These are phyloP conservation scores for Neurospora sp. DNA, from an alignment of 495 filamentous ascomycete species.

Conservation along the genomic window DNA sequence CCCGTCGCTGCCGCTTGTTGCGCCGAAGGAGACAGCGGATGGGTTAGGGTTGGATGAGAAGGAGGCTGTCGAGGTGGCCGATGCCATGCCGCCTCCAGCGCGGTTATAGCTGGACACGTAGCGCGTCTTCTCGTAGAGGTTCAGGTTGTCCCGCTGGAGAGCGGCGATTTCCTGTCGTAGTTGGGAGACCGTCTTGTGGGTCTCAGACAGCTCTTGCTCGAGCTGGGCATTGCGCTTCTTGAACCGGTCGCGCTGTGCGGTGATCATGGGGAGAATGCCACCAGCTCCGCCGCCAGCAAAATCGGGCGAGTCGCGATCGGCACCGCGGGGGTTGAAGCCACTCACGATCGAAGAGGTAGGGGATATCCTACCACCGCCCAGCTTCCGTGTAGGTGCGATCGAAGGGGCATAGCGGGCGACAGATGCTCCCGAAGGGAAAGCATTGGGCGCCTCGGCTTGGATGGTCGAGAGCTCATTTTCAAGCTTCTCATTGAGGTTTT, in stretches of 20 bases:
- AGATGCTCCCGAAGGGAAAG: conserved; percentile 78
- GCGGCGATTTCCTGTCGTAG: conserved; percentile 85
- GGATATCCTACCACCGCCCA: conserved; percentile 59
- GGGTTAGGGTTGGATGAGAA: conserved; percentile 66
- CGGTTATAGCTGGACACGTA: conserved; percentile 91
- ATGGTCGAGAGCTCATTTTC: conserved; percentile 86
- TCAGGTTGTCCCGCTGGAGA: conserved; percentile 91
- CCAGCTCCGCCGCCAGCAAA: conserved; percentile 65
- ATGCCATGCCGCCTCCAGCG: conserved; percentile 46
- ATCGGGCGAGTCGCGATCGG: conserved; percentile 51
- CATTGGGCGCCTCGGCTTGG: conserved; percentile 73
- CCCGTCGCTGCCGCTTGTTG: conserved; percentile 15
- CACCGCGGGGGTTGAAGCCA: conserved; percentile 62
- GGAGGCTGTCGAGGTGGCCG: conserved; percentile 60
- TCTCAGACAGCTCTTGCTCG: conserved; percentile 79
- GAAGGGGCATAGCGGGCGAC: conserved; percentile 80
- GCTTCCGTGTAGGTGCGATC: conserved; percentile 45
- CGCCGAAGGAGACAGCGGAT: conserved; percentile 50
- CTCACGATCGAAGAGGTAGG: conserved; percentile 97
- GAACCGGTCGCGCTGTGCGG: conserved; percentile 94
- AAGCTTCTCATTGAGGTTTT: conserved; percentile 74
- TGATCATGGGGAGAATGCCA: conserved; percentile 95
- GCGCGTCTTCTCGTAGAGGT: conserved; percentile 94
- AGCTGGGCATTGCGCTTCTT: conserved; percentile 91
- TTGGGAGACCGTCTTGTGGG: conserved; percentile 70